Base-by-base conservation (phyloP, 306 rosid species). In the Quercus glauca region DNA sequence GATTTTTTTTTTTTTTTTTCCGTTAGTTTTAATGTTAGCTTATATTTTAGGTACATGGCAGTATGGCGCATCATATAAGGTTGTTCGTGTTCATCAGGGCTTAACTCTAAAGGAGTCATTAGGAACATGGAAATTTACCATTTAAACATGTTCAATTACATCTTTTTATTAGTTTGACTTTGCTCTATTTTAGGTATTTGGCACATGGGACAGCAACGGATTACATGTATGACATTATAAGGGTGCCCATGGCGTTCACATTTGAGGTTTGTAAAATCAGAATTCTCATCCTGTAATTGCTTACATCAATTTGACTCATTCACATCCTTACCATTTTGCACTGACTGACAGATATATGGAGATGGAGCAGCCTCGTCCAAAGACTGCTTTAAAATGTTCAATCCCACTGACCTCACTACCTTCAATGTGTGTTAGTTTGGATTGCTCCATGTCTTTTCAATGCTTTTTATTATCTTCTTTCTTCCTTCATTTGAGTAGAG, bases 121-220 rank as follows among this genome's bases (percentile, higher is more conserved):
- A 41, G 37, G 58, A 31, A 41, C 55, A 37, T 61, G 29, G 37
- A 43, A 52, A 71, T 17, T 29, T 28, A 68, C 60, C 35, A 41
- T 71, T 61, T 57, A 76, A 13, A 59, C 49, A n/a, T 64, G 53
- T 68, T 68, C 35, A 15, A 26, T 23, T 33, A 43, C 58, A 15
- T 71, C 79, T 68, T 77, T 69, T 73, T 81, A 77, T 71, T 28
- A 64, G 21, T 74, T 76, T 71, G 71, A 61, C 51, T 76, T 19
- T 63, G 45, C 79, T 79, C 73, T 41, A 78, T 63, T 76, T 52
- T 85, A 93, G 99, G 89, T 96, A 96, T 88, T 83, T 96, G 81
- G 99, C 98, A 18, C 99, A 96, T 69, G 99, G 99, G 77, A 96
- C 99, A 26, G 97, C 98, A 76, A 96, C 98, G 20, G 99, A 96